Evolutionary conservation across 2,329 filamentous ascomycete species (phyloP).

Genomic region (Penicillium sp.): DNA sequence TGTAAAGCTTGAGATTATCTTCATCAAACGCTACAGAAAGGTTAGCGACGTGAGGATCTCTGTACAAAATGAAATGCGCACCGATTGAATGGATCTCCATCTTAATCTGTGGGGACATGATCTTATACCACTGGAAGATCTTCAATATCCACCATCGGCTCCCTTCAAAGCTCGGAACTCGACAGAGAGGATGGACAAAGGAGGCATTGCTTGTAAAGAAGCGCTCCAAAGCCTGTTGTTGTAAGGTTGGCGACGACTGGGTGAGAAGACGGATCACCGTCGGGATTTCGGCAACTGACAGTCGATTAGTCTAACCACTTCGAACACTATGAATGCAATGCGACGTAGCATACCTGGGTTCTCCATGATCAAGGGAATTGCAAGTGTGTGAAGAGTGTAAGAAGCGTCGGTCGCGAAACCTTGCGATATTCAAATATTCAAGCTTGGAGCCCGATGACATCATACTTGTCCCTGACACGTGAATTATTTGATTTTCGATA

Average conservation of each 20-base stretch:
- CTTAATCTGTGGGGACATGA: slow-evolving; percentile 69
- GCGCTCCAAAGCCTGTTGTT: slow-evolving; percentile 60
- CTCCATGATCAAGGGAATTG: slow-evolving; percentile 7
- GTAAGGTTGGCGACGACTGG: slow-evolving; percentile 61
- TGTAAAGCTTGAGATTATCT: slow-evolving; percentile 62
- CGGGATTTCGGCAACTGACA: slow-evolving; percentile 55
- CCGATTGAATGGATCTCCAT: slow-evolving; percentile 61
- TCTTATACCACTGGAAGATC: slow-evolving; percentile 81
- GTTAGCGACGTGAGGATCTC: slow-evolving; percentile 1
- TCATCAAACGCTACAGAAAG: slow-evolving; percentile 61
- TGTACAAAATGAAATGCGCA: slow-evolving; percentile 25
- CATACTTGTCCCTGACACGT: slow-evolving; percentile 7
- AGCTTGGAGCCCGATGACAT: slow-evolving; percentile 13
- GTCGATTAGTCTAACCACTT: neutral
- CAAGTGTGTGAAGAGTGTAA: neutral
- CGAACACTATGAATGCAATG: neutral
- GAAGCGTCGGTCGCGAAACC: neutral
- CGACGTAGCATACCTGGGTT: slow-evolving; percentile 9
- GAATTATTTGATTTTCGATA: neutral
- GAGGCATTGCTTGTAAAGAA: slow-evolving; percentile 69
- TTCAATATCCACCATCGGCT: slow-evolving; percentile 63
- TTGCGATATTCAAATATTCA: neutral
- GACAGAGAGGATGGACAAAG: slow-evolving; percentile 75
- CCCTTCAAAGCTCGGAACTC: slow-evolving; percentile 56
- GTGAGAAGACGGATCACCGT: slow-evolving; percentile 64